These are phyloP conservation scores for Chalaropsis ovoidea DNA, from an alignment of 2,329 filamentous ascomycete genomes.

Conservation along the genomic window DNA sequence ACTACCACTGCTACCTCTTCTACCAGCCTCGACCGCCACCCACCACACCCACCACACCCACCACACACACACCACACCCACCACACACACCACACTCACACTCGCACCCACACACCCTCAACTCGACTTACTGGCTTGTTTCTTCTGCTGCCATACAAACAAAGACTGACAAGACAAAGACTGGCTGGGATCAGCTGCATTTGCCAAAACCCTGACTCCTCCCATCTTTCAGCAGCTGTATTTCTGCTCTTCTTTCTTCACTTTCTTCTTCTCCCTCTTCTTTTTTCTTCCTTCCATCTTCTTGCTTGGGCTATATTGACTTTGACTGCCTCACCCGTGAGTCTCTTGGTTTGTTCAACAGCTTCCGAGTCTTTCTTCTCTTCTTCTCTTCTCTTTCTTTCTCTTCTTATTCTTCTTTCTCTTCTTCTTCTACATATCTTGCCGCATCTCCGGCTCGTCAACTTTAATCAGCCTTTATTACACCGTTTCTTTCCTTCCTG, in stretches of 20 bases:
- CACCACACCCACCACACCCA: neutral
- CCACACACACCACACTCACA: neutral
- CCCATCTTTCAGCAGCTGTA: neutral
- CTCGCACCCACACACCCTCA: too few relatives aligned
- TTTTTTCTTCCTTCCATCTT: neutral
- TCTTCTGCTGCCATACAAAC: neutral
- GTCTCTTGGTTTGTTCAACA: neutral
- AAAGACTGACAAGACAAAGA: slow-evolving; percentile 5
- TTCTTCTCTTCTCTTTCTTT: neutral
- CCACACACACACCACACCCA: neutral
- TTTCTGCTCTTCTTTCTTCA: slow-evolving; percentile 7
- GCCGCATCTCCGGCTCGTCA: neutral
- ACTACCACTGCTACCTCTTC: neutral
- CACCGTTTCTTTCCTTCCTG: neutral
- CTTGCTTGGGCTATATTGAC: neutral
- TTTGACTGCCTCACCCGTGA: neutral
- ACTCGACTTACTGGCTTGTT: neutral
- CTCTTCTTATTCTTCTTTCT: neutral
- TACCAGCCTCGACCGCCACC: neutral
- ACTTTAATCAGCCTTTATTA: slow-evolving; percentile 4
- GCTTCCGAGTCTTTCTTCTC: neutral
- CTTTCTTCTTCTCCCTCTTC: neutral
- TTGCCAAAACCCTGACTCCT: neutral
- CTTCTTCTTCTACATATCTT: neutral
- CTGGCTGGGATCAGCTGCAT: neutral